Evolutionary conservation across 495 filamentous ascomycete genomes (phyloP).

Genomic region (Aspergillus heteromorphus): DNA sequence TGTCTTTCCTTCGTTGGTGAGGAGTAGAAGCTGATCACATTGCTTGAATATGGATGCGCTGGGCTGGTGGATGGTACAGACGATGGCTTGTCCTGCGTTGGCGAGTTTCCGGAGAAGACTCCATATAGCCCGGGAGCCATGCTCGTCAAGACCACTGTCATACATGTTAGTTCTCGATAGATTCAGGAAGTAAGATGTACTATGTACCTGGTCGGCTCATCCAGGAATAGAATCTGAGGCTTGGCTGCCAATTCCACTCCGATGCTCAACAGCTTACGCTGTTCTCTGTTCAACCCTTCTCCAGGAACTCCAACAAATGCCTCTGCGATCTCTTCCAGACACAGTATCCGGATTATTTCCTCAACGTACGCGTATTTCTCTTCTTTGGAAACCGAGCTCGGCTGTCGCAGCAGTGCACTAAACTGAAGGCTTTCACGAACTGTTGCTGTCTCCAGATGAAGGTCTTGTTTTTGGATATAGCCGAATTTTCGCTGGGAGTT

Average conservation of each 20-base stretch:
- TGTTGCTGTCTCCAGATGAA: constrained; percentile 79
- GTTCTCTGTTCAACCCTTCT: constrained; percentile 80
- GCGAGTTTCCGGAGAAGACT: constrained; percentile 75
- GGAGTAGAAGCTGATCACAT: constrained; percentile 81
- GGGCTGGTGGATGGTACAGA: constrained; percentile 94
- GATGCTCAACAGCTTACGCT: constrained; percentile 82
- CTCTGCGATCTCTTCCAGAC: constrained; percentile 40
- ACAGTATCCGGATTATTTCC: constrained; percentile 44
- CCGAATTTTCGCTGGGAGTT: constrained; percentile 89
- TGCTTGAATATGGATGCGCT: constrained; percentile 86
- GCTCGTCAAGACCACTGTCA: constrained; percentile 65
- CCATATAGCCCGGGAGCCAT: constrained; percentile 79
- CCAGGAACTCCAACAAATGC: constrained; percentile 40
- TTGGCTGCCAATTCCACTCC: constrained; percentile 87
- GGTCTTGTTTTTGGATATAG: constrained; percentile 90
- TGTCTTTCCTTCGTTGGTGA: constrained; percentile 69
- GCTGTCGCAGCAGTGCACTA: constrained; percentile 79
- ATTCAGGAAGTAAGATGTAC: neutral
- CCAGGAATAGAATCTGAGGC: constrained; percentile 78
- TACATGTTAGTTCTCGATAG: neutral
- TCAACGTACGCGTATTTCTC: constrained; percentile 50
- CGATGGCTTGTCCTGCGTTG: constrained; percentile 77
- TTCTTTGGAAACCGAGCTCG: constrained; percentile 33
- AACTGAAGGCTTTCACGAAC: constrained; percentile 80
- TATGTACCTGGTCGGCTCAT: constrained; percentile 60